phyloP scores from a whole-genome alignment of 2,329 filamentous ascomycete genomes.

The Alternaria burnsii region DNA sequence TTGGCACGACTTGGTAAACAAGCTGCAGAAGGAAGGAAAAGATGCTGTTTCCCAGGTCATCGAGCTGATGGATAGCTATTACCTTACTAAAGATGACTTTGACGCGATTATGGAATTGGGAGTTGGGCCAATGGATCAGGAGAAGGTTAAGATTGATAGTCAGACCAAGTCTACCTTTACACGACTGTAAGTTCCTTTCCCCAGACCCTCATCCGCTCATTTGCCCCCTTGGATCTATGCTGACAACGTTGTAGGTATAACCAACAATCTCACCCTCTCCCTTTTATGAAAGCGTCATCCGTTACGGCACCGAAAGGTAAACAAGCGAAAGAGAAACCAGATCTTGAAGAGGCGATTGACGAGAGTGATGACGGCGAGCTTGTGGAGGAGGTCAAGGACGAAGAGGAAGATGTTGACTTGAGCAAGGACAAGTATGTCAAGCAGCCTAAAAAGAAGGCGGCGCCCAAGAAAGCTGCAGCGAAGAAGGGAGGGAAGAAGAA shows the following conservation, averaged over 20 bases:
- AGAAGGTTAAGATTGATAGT: constrained; percentile 77
- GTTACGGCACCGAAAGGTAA: constrained; percentile 74
- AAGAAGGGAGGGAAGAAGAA: constrained; percentile 54
- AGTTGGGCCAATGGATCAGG: constrained; percentile 82
- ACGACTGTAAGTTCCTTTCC: constrained; percentile 69
- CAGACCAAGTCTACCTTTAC: constrained; percentile 92
- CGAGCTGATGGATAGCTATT: constrained; percentile 96
- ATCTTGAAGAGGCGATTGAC: constrained; percentile 95
- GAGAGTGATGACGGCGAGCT: constrained; percentile 76
- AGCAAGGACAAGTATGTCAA: constrained; percentile 98
- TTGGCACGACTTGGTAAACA: constrained; percentile 81
- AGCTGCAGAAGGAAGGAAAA: constrained; percentile 79
- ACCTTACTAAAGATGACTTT: constrained; percentile 91
- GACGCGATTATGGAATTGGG: constrained; percentile 92
- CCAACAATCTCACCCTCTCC: constrained; percentile 81
- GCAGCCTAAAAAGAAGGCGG: constrained; percentile 78
- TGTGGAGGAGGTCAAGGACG: constrained; percentile 60
- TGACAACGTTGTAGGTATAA: constrained; percentile 74
- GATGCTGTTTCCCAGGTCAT: constrained; percentile 85
- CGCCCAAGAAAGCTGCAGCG: constrained; percentile 57
- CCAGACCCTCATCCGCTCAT: not conserved
- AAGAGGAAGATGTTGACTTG: constrained; percentile 80
- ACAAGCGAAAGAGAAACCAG: constrained; percentile 77
- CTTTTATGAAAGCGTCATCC: constrained; percentile 93
- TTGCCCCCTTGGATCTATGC: not conserved